Evolutionary conservation across 2,329 filamentous ascomycete genomes (phyloP).

Genomic region (Chalara sp.): DNA sequence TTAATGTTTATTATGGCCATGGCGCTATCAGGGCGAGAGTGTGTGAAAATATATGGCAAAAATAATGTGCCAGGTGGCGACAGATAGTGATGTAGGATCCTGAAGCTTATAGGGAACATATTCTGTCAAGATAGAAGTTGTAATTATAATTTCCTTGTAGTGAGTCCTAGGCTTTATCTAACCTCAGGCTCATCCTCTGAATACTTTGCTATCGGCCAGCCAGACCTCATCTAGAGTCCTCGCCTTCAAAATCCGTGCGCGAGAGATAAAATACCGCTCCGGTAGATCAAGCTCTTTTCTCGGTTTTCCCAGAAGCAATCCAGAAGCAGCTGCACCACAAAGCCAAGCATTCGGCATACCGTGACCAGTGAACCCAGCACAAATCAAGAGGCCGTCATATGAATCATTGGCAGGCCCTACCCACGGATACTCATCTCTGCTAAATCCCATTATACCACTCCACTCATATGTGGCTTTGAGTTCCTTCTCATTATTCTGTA

Average conservation of each 20-base stretch:
- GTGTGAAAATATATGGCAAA: no score
- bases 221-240: constrained; percentile 18
- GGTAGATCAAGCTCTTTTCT: constrained; percentile 38
- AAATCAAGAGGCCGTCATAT: constrained; percentile 30
- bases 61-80: no score
- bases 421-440: constrained; percentile 61
- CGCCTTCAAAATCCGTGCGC: constrained; percentile 16
- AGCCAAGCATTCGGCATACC: constrained; percentile 71
- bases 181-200: background rate
- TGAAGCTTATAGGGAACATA: no score
- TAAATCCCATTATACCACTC: constrained; percentile 78
- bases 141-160: no score
- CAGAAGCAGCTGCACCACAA: constrained; percentile 55
- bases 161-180: no score
- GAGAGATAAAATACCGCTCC: constrained; percentile 28
- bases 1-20: no score
- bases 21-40: no score
- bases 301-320: constrained; percentile 44
- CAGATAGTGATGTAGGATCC: no score
- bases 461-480: constrained; percentile 47
- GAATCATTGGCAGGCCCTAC: constrained; percentile 62
- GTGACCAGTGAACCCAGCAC: constrained; percentile 57
- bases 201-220: constrained; percentile 18
- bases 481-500: constrained; percentile 31
- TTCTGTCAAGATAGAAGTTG: no score